Evolutionary conservation across 495 filamentous ascomycete species (phyloP).

Genomic region (Paragyromitra xinjiangensis): DNA sequence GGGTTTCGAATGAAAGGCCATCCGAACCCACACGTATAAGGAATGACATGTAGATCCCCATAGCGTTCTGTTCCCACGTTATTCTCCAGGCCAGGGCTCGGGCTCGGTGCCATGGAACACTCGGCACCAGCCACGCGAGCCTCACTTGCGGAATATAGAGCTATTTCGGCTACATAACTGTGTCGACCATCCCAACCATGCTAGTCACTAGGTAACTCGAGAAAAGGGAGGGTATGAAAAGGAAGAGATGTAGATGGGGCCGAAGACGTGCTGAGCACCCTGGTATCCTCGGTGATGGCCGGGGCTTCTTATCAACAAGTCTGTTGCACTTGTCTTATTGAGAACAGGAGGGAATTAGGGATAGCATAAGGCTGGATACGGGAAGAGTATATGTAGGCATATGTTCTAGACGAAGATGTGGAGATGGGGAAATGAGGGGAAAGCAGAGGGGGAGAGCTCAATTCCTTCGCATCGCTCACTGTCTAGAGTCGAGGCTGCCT

Average conservation of each 20-base stretch:
- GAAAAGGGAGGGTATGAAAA: not conserved
- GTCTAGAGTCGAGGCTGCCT: not conserved
- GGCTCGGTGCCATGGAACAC: not conserved
- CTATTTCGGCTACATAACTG: conserved; percentile 32
- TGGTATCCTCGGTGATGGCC: no score
- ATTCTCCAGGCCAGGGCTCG: not conserved
- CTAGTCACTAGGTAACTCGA: not conserved
- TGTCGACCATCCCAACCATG: conserved; percentile 7
- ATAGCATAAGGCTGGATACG: not conserved
- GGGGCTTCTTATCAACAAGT: no score
- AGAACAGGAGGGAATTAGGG: not conserved
- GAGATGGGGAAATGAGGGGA: not conserved
- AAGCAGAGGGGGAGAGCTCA: not conserved
- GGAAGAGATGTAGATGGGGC: not conserved
- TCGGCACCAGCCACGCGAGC: conserved; percentile 14
- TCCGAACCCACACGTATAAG: not conserved
- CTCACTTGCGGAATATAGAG: conserved; percentile 11
- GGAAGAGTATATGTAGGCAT: not conserved
- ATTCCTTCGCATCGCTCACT: not conserved
- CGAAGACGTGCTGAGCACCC: no score
- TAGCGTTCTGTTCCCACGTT: not conserved
- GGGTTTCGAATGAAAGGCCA: not conserved
- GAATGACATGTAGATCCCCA: not conserved
- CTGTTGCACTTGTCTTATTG: no score
- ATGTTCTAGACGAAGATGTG: not conserved